Percentiles rank a stretch among this genome's conserved stretches.
Conservation (phyloP, 1,139 yeast genomes). For the Saccharomyces pastorianus region DNA sequence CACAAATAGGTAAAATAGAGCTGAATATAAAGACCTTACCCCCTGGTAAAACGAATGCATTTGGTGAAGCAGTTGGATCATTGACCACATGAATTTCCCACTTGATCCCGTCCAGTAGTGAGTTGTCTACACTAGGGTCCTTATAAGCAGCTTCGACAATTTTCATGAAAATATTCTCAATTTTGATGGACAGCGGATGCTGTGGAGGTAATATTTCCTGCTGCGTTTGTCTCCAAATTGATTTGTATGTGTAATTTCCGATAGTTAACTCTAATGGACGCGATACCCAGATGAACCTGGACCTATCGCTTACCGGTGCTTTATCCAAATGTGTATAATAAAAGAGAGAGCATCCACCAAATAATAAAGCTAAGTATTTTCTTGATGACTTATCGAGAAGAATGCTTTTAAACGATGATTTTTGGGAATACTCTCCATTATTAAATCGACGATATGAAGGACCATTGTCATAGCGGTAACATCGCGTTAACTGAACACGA, state of each 20-base stretch:
- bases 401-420: slow-evolving; percentile 9
- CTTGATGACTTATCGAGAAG: slow-evolving; percentile 24
- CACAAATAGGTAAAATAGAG: slow-evolving; percentile 69
- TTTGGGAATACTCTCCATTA: slow-evolving; percentile 13
- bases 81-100: slow-evolving; percentile 83
- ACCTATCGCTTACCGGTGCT: slow-evolving; percentile 77
- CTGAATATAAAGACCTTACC: slow-evolving; percentile 90
- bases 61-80: slow-evolving; percentile 68
- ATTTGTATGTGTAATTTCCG: slow-evolving; percentile 63
- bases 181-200: slow-evolving; percentile 50
- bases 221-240: slow-evolving; percentile 45
- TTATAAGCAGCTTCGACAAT: slow-evolving; percentile 52
- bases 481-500: neutral
- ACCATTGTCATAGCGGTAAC: neutral
- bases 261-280: slow-evolving; percentile 54
- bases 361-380: slow-evolving; percentile 22
- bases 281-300: slow-evolving; percentile 67
- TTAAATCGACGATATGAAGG: slow-evolving; percentile 28
- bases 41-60: slow-evolving; percentile 92
- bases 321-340: slow-evolving; percentile 60
- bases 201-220: slow-evolving; percentile 41
- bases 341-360: slow-evolving; percentile 39
- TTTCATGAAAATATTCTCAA: slow-evolving; percentile 52
- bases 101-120: slow-evolving; percentile 31
- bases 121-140: slow-evolving; percentile 33